Evolutionary conservation across 129 eudicot species (phyloP).

Genomic region (Artemisia argyi): DNA sequence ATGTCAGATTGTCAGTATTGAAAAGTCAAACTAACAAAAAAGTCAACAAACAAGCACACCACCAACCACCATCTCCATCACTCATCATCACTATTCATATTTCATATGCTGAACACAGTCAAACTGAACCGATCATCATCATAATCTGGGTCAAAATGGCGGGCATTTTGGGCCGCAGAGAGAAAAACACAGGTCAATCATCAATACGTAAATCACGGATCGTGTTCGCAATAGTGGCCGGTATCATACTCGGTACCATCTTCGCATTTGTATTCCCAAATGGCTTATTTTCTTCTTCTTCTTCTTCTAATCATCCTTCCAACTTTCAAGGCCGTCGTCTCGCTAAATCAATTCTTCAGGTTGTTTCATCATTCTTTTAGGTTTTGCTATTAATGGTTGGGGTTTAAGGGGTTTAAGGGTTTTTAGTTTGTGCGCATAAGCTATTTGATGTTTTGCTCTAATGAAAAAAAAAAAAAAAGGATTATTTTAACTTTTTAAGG

Average conservation of each 20-base stretch:
- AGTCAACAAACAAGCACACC: constrained; percentile 18
- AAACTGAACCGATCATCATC: not conserved
- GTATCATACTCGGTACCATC: constrained; percentile 50
- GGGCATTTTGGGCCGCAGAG: constrained; percentile 46
- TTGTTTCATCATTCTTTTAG: not conserved
- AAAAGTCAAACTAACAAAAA: constrained; percentile 9
- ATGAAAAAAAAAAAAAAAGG: too few species aligned
- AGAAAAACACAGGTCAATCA: constrained; percentile 40
- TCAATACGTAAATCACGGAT: constrained; percentile 52
- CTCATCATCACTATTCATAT: too few species aligned
- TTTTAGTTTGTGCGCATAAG: constrained; percentile 2
- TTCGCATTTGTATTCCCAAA: constrained; percentile 63
- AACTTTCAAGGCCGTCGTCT: constrained; percentile 32
- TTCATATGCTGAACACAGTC: constrained; percentile 8
- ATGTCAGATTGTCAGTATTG: not conserved
- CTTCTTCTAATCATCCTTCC: constrained; percentile 25
- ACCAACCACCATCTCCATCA: constrained; percentile 15
- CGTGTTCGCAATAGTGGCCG: constrained; percentile 56
- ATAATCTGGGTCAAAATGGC: constrained; percentile 37
- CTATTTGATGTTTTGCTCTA: not conserved
- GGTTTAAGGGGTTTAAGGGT: not conserved
- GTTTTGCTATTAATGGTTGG: not conserved
- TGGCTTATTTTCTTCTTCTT: constrained; percentile 43
- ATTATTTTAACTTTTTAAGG: not conserved
- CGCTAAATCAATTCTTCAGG: constrained; percentile 61